A percentile compares a stretch with the other conserved stretches of the same genome.
phyloP scores from a whole-genome alignment of 768 basidiomycete species.

The Rubroboletus pulcherrimus region DNA sequence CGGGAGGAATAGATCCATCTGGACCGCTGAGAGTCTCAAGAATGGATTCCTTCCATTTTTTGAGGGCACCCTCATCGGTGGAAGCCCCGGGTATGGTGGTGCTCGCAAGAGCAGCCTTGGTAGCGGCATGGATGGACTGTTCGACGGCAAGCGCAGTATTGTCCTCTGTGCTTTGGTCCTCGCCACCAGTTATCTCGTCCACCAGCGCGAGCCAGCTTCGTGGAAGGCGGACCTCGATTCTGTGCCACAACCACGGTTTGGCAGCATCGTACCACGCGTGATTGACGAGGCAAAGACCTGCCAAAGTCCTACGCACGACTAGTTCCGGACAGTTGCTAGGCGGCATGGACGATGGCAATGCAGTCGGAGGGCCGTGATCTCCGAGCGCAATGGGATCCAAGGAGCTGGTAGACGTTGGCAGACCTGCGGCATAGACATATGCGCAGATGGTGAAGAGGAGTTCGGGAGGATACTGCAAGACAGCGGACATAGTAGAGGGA shows the following conservation, averaged over 20 bases:
- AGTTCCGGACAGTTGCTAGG: slow-evolving; percentile 68
- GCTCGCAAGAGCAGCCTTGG: slow-evolving; percentile 56
- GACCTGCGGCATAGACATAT: slow-evolving; percentile 60
- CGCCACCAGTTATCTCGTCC: slow-evolving; percentile 73
- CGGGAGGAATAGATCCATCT: slow-evolving; percentile 67
- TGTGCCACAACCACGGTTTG: slow-evolving; percentile 86
- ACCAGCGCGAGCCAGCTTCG: slow-evolving; percentile 81
- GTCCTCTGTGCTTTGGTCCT: slow-evolving; percentile 46
- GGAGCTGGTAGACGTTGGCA: slow-evolving; percentile 51
- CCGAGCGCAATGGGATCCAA: slow-evolving; percentile 65
- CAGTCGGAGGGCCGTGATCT: slow-evolving; percentile 47
- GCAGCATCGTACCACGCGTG: slow-evolving; percentile 77
- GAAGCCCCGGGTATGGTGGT: slow-evolving; percentile 32
- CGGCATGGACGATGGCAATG: slow-evolving; percentile 71
- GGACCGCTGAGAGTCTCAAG: slow-evolving; percentile 57
- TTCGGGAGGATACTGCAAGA: slow-evolving; percentile 62
- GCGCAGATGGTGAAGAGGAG: slow-evolving; percentile 71
- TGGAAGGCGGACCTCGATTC: slow-evolving; percentile 78
- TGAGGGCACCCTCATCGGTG: slow-evolving; percentile 39
- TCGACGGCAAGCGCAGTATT: slow-evolving; percentile 63
- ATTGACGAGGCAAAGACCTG: slow-evolving; percentile 72
- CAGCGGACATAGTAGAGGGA: slow-evolving; percentile 19
- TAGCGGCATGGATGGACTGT: slow-evolving; percentile 62
- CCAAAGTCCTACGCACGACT: slow-evolving; percentile 59
- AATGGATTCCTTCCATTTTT: slow-evolving; percentile 57